phyloP scores from a whole-genome alignment of 345 rosid genomes.

The Populus alba region DNA sequence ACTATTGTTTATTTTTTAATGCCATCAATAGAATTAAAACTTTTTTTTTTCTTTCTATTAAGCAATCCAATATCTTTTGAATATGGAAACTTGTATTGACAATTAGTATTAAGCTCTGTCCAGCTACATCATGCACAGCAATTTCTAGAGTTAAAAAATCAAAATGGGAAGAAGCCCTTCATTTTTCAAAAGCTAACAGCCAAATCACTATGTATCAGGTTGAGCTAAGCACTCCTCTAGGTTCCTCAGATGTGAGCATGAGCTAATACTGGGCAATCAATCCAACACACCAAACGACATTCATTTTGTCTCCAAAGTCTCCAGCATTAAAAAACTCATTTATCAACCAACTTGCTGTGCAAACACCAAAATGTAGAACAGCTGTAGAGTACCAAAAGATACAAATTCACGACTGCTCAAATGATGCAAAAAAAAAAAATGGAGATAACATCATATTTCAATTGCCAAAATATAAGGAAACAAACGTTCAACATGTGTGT shows the following conservation, averaged over 20 bases:
- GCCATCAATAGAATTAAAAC: no score
- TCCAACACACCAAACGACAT: neutral
- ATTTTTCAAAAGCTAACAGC: neutral
- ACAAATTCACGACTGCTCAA: neutral
- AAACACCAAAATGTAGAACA: neutral
- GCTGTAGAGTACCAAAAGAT: neutral
- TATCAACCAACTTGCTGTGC: neutral
- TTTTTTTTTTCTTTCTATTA: neutral
- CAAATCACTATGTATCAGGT: neutral
- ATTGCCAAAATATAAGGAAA: no score
- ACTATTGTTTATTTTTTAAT: neutral
- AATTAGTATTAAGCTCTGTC: neutral
- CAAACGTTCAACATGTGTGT: no score
- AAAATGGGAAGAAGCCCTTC: neutral
- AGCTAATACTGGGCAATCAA: neutral
- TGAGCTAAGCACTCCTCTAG: neutral
- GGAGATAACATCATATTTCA: no score
- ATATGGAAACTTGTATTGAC: neutral
- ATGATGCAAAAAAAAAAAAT: neutral
- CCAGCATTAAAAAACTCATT: neutral
- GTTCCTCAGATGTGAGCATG: neutral
- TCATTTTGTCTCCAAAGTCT: neutral
- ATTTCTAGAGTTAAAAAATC: neutral
- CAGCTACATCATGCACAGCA: neutral
- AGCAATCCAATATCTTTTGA: no score